These are phyloP conservation scores for Dactylonectria macrodidyma DNA, from an alignment of 2,329 filamentous ascomycete species.

Conservation along the genomic window DNA sequence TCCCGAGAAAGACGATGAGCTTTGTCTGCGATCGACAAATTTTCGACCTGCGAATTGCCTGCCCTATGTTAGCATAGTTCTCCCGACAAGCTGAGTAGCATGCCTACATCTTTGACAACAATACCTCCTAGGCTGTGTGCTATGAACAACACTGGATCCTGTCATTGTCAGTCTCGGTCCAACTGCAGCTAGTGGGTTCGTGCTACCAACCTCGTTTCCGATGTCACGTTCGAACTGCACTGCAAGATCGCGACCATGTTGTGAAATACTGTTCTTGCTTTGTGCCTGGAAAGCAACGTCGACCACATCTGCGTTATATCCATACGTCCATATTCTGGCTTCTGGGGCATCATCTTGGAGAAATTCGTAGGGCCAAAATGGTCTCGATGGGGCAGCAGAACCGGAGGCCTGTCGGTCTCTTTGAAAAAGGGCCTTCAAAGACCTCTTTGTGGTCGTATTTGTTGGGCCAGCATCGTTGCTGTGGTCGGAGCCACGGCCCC, in stretches of 20 bases:
- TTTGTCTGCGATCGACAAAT: conserved; percentile 47
- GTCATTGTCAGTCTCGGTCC: not conserved
- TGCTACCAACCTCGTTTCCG: conserved; percentile 20
- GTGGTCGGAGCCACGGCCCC: conserved; percentile 41
- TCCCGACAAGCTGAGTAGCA: not conserved
- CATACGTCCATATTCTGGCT: conserved; percentile 58
- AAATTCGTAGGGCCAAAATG: conserved; percentile 55
- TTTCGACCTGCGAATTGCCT: conserved; percentile 52
- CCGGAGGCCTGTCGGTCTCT: not conserved
- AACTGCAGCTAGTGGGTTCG: no score
- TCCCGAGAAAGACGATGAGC: conserved; percentile 57
- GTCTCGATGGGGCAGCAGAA: conserved; percentile 12
- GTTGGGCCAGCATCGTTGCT: not conserved
- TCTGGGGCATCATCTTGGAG: conserved; percentile 54
- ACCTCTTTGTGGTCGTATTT: not conserved
- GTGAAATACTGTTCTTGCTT: conserved; percentile 55
- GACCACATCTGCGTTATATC: conserved; percentile 57
- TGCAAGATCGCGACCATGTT: conserved; percentile 52
- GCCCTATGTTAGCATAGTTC: not conserved
- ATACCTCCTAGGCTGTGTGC: conserved; percentile 58
- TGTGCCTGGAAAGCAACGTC: conserved; percentile 53
- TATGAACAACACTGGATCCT: conserved; percentile 54
- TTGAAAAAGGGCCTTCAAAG: conserved; percentile 6
- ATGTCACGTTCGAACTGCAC: conserved; percentile 49
- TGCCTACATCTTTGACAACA: conserved; percentile 54